Percentiles rank a stretch among this genome's conserved stretches.
These are phyloP conservation scores for Fusarium nygamai DNA, from an alignment of 2,329 filamentous ascomycete genomes.

Conservation along the genomic window DNA sequence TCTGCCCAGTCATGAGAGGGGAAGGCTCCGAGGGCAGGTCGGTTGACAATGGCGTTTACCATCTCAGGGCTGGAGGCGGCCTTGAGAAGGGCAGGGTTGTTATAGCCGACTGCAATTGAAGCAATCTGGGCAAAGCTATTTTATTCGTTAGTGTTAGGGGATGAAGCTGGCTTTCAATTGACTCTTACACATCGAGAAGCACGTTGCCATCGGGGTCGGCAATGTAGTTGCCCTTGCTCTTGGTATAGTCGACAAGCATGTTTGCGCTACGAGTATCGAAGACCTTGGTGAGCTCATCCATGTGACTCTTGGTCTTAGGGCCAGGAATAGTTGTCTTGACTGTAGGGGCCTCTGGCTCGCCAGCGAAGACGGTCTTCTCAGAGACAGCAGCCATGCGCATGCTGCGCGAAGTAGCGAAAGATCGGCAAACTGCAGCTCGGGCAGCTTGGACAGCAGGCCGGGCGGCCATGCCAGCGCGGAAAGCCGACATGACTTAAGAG, in stretches of 20 bases:
- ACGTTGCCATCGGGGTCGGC: constrained; percentile 77
- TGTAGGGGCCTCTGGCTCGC: constrained; percentile 63
- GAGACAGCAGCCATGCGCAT: constrained; percentile 43
- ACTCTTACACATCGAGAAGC: constrained; percentile 74
- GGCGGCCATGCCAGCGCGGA: constrained; percentile 43
- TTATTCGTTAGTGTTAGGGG: constrained; percentile 1
- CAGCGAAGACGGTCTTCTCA: constrained; percentile 54
- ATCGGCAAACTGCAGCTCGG: constrained; percentile 30
- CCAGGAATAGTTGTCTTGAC: constrained; percentile 76
- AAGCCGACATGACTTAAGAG: constrained; percentile 44
- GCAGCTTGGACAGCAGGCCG: constrained; percentile 32
- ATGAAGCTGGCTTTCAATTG: background rate
- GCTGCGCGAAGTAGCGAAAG: constrained; percentile 38
- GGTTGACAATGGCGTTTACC: constrained; percentile 83
- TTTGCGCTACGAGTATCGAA: constrained; percentile 90
- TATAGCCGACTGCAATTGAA: constrained; percentile 92
- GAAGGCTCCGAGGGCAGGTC: constrained; percentile 91
- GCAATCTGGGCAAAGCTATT: constrained; percentile 87
- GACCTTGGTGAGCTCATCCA: constrained; percentile 77
- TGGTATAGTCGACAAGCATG: constrained; percentile 80
- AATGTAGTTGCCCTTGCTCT: constrained; percentile 84
- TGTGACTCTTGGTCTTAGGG: constrained; percentile 75
- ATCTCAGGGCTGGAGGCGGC: constrained; percentile 81
- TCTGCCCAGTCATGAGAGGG: constrained; percentile 85
- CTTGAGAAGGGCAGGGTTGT: constrained; percentile 79